Evolutionary conservation across 2,329 filamentous ascomycete genomes (phyloP).

Genomic region (Tolypocladium album): DNA sequence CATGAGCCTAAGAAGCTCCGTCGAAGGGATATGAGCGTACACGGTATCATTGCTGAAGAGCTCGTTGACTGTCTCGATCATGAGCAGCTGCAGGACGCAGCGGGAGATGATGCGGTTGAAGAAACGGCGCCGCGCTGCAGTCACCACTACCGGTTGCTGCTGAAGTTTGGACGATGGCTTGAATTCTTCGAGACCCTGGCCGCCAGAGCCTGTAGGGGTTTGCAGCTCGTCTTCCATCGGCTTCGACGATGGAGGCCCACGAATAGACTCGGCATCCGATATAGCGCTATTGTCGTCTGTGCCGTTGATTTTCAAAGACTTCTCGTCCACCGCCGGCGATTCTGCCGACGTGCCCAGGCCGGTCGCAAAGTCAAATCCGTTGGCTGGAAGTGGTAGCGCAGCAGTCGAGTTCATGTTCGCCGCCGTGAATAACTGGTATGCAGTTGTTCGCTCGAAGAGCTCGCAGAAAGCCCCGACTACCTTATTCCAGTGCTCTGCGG

Average conservation of each 20-base stretch:
- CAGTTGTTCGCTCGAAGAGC: conserved; percentile 88
- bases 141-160: conserved; percentile 85
- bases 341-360: conserved; percentile 31
- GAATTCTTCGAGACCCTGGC: conserved; percentile 69
- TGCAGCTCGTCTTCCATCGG: conserved; percentile 22
- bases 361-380: conserved; percentile 39
- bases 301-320: conserved; percentile 52
- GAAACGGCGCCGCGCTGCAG: conserved; percentile 82
- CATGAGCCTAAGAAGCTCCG: conserved; percentile 87
- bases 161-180: conserved; percentile 65
- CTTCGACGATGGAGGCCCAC: conserved; percentile 14
- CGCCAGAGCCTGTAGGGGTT: conserved; percentile 17
- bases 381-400: conserved; percentile 38
- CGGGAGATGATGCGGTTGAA: conserved; percentile 99
- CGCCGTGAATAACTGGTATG: conserved; percentile 91
- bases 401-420: conserved; percentile 44
- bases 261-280: conserved; percentile 21
- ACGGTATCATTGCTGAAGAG: conserved; percentile 96
- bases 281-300: conserved; percentile 24
- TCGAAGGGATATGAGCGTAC: conserved; percentile 83
- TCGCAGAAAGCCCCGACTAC: conserved; percentile 95
- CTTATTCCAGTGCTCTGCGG: conserved; percentile 78
- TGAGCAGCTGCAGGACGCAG: conserved; percentile 91
- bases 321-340: conserved; percentile 33
- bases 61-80: conserved; percentile 99